Percentiles rank a stretch among this genome's conserved stretches.
phyloP scores from a whole-genome alignment of 345 rosid species.

The Eucalyptus pauciflora region DNA sequence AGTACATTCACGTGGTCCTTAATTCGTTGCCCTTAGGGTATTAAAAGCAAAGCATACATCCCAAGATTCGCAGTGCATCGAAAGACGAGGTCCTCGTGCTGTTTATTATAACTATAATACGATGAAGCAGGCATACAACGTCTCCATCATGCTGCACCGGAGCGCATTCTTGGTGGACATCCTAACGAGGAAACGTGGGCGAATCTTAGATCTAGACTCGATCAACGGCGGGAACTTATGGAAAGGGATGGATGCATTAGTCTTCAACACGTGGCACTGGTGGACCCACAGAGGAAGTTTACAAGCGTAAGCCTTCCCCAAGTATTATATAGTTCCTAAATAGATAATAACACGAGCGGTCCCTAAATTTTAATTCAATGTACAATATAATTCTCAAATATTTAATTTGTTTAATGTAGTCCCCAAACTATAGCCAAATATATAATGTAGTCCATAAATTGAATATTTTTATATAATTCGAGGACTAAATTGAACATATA shows the following conservation, averaged over 20 bases:
- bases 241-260: conserved; percentile 39
- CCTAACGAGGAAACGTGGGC: conserved; percentile 7
- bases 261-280: conserved; percentile 94
- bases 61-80: neutral
- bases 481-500: fast-evolving
- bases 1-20: neutral
- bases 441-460: fast-evolving
- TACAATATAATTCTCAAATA: fast-evolving
- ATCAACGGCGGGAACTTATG: conserved; percentile 39
- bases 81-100: neutral
- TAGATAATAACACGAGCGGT: fast-evolving
- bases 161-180: conserved; percentile 68
- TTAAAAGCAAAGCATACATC: neutral
- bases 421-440: fast-evolving
- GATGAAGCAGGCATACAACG: conserved; percentile 22
- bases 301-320: neutral
- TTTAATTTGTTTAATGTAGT: too few species aligned
- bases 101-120: neutral
- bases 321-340: neutral
- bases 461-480: fast-evolving
- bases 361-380: fast-evolving
- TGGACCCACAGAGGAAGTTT: conserved; percentile 48
- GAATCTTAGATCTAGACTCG: conserved; percentile 46
- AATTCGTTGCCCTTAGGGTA: neutral
- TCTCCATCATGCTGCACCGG: conserved; percentile 39